Conservation (phyloP, 139 green algal species). For the Parachlorella kessleri region DNA sequence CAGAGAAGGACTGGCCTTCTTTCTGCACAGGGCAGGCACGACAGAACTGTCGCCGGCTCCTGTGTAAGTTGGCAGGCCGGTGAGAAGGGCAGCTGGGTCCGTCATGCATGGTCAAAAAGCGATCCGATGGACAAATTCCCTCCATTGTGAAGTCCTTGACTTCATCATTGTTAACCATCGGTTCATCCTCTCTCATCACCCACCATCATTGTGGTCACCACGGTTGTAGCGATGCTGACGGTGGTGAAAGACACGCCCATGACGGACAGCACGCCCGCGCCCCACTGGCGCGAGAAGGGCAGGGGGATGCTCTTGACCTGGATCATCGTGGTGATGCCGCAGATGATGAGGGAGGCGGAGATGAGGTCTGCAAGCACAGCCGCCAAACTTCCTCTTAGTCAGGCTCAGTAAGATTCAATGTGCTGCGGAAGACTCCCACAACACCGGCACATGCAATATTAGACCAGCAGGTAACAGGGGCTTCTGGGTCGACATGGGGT, state of each 20-base stretch:
- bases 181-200: too few species aligned
- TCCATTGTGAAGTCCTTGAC: too few species aligned
- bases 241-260: constrained; percentile 45
- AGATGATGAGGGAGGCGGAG: constrained; percentile 48
- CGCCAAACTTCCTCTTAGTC: background rate
- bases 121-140: too few species aligned
- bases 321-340: constrained; percentile 49
- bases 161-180: too few species aligned
- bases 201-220: background rate
- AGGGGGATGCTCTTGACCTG: constrained; percentile 26
- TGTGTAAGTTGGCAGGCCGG: too few species aligned
- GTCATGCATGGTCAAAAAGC: too few species aligned
- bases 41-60: too few species aligned
- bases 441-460: background rate
- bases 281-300: constrained; percentile 28
- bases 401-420: background rate
- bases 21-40: too few species aligned
- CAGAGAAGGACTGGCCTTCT: background rate
- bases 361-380: constrained; percentile 28
- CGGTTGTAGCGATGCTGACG: background rate
- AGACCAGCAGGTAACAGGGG: too few species aligned
- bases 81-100: too few species aligned
- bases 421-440: background rate
- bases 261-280: constrained; percentile 61
- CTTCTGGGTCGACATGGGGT: too few species aligned